These are phyloP conservation scores for Hyphopichia homilentoma DNA, from an alignment of 805 yeast genomes.

Conservation along the genomic window DNA sequence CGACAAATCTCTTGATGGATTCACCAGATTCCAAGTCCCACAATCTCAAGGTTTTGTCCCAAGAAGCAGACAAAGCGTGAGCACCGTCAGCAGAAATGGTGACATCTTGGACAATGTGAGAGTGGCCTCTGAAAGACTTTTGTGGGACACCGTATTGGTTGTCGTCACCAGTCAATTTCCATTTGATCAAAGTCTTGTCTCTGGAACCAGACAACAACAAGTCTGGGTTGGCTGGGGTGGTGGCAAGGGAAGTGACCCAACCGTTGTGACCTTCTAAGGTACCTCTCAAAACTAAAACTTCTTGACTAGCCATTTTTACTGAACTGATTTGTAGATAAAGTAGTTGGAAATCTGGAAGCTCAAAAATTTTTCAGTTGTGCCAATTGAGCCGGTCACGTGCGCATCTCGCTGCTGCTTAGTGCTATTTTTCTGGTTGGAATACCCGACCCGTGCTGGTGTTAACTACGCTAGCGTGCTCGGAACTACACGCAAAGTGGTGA, in stretches of 20 bases:
- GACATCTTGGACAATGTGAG: slow-evolving; percentile 98
- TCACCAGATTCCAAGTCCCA: slow-evolving; percentile 97
- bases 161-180: slow-evolving; percentile 94
- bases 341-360: slow-evolving; percentile 8
- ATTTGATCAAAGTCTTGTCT: slow-evolving; percentile 97
- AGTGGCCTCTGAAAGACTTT: slow-evolving; percentile 96
- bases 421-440: no score
- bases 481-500: slow-evolving; percentile 33
- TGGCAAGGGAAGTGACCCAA: slow-evolving; percentile 98
- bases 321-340: slow-evolving; percentile 2
- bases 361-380: slow-evolving; percentile 15
- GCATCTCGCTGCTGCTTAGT: no score
- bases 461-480: slow-evolving; percentile 33
- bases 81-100: slow-evolving; percentile 97
- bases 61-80: slow-evolving; percentile 97
- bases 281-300: slow-evolving; percentile 99
- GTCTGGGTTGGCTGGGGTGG: slow-evolving; percentile 98
- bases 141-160: slow-evolving; percentile 94
- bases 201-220: slow-evolving; percentile 96
- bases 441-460: slow-evolving; percentile 13
- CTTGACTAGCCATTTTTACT: slow-evolving; percentile 68
- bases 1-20: slow-evolving; percentile 91
- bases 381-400: slow-evolving; percentile 4
- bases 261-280: slow-evolving; percentile 85
- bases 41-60: slow-evolving; percentile 99